phyloP scores from a whole-genome alignment of 1,284 basidiomycete species.

The Leccinum subrobustum region DNA sequence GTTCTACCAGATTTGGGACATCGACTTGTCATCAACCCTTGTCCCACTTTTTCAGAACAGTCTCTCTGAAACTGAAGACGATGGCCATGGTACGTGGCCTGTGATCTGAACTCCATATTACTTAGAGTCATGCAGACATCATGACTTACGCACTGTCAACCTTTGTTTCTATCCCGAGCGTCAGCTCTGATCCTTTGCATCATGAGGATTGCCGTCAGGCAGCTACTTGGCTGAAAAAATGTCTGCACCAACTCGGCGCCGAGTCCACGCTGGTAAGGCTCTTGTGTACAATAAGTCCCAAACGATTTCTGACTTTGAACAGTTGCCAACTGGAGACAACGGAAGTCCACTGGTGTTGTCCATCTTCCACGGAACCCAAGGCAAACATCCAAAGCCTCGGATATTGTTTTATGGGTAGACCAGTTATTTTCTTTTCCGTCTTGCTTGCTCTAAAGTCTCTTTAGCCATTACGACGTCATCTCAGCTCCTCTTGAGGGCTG shows the following conservation, averaged over 20 bases:
- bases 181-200: conserved; percentile 68
- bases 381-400: conserved; percentile 57
- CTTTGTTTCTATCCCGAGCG: conserved; percentile 85
- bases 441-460: conserved; percentile 1
- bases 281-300: conserved; percentile 7
- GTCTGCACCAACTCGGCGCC: conserved; percentile 83
- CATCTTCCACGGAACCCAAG: conserved; percentile 72
- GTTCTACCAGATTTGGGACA: conserved; percentile 54
- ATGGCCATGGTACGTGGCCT: conserved; percentile 22
- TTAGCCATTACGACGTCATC: conserved; percentile 91
- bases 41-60: conserved; percentile 5
- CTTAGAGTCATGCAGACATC: conserved; percentile 46
- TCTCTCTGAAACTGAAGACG: conserved; percentile 17
- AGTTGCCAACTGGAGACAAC: conserved; percentile 66
- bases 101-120: background rate
- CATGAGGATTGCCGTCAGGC: conserved; percentile 91
- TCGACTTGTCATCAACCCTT: conserved; percentile 35
- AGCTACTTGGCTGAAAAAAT: conserved; percentile 87
- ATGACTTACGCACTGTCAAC: conserved; percentile 76
- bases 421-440: background rate
- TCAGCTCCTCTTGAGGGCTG: conserved; percentile 74
- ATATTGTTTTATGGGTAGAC: conserved; percentile 84
- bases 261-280: conserved; percentile 64
- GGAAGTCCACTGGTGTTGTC: conserved; percentile 85
- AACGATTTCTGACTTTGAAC: background rate